Conservation (phyloP, 2,329 filamentous ascomycete species). For the Penicillium sp. region DNA sequence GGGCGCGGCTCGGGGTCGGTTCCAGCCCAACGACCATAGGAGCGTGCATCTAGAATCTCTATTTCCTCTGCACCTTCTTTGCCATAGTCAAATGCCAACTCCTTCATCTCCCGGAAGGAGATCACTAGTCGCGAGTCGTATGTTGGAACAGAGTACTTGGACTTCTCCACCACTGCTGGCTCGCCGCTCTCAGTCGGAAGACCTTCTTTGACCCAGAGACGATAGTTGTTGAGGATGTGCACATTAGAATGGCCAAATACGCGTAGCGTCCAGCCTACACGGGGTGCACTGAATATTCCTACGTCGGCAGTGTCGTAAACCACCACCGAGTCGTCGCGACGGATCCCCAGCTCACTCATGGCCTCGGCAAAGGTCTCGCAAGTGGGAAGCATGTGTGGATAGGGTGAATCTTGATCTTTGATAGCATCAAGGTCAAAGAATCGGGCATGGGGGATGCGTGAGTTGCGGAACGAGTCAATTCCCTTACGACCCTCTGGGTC, state of each 20-base stretch:
- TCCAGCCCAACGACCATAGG: constrained; percentile 75
- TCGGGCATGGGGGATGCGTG: constrained; percentile 81
- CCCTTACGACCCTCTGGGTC: constrained; percentile 72
- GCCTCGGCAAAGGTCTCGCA: constrained; percentile 77
- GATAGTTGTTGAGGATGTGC: constrained; percentile 93
- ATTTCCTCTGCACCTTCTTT: constrained; percentile 81
- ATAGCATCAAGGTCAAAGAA: constrained; percentile 97
- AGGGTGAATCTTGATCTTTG: constrained; percentile 81
- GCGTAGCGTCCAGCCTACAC: constrained; percentile 89
- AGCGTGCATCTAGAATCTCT: constrained; percentile 85
- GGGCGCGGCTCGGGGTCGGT: constrained; percentile 81
- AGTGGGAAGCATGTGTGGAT: constrained; percentile 93
- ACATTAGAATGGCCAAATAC: constrained; percentile 87
- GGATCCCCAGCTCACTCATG: constrained; percentile 85
- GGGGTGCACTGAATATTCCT: constrained; percentile 89
- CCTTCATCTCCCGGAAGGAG: constrained; percentile 77
- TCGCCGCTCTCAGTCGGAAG: constrained; percentile 75
- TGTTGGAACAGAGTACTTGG: constrained; percentile 52
- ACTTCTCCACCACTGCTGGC: constrained; percentile 38
- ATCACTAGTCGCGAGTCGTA: constrained; percentile 66
- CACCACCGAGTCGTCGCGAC: constrained; percentile 82
- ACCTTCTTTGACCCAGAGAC: constrained; percentile 83
- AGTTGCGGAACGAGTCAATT: constrained; percentile 73
- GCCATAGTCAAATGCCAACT: constrained; percentile 70
- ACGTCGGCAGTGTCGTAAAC: constrained; percentile 91